Percentiles rank a stretch among this genome's conserved stretches.
These are phyloP conservation scores for Pseudozyma sp. DNA, from an alignment of 1,284 basidiomycete species.

Conservation along the genomic window DNA sequence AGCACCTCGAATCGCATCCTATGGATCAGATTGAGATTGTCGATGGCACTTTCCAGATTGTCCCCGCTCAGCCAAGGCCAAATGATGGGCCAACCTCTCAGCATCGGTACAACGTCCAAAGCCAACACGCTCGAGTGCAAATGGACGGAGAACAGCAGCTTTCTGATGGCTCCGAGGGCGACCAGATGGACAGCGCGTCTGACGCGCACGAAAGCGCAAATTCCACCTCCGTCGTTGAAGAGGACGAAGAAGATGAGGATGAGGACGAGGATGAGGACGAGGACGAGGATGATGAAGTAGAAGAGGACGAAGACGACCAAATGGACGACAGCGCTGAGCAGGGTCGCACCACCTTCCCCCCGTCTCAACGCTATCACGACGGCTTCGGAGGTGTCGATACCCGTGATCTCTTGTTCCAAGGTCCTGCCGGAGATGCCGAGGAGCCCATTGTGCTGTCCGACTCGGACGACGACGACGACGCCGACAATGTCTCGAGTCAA, in stretches of 20 bases:
- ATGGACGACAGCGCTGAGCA: constrained; percentile 9
- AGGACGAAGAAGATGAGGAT: constrained; percentile 1
- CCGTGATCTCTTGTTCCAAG: constrained; percentile 29
- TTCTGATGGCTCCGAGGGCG: background rate
- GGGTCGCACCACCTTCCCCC: background rate
- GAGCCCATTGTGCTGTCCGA: constrained; percentile 50
- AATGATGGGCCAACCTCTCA: background rate
- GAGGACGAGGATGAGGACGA: background rate
- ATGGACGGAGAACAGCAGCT: background rate
- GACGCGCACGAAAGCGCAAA: background rate
- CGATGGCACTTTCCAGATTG: constrained; percentile 31
- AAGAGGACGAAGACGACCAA: constrained; percentile 11
- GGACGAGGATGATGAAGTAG: constrained; percentile 4
- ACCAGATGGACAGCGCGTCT: constrained; percentile 6
- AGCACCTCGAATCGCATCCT: constrained; percentile 12
- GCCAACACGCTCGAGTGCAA: background rate
- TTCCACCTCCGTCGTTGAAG: background rate
- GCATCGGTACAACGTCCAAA: background rate
- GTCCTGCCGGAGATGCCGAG: constrained; percentile 34
- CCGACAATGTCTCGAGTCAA: background rate
- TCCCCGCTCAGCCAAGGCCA: constrained; percentile 10
- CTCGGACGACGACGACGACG: constrained; percentile 28
- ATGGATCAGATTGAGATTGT: constrained; percentile 43
- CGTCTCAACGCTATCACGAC: constrained; percentile 9
- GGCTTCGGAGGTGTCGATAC: constrained; percentile 12